Evolutionary conservation across 331 rosid genomes (phyloP).

Genomic region (Malus hybrid): DNA sequence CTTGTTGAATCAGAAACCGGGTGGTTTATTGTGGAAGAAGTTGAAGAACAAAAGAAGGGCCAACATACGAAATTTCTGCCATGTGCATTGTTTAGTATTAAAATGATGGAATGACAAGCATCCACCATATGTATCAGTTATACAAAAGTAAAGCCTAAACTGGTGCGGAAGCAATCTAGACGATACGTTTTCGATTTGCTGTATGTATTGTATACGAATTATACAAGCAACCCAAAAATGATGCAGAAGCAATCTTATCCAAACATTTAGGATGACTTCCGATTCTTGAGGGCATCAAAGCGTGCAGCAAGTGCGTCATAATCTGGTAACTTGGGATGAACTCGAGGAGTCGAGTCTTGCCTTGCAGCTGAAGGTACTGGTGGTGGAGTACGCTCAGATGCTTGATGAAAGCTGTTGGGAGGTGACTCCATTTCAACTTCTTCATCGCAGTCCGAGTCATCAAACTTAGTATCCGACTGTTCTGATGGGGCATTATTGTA

Average conservation of each 20-base stretch:
- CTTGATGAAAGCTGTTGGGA: conserved; percentile 18
- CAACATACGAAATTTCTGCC: background rate
- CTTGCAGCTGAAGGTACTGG: conserved; percentile 37
- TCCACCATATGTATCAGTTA: background rate
- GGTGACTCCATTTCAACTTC: conserved; percentile 52
- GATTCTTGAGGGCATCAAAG: conserved; percentile 69
- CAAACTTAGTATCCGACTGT: conserved; percentile 65
- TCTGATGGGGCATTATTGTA: conserved; percentile 51
- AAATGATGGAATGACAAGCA: background rate
- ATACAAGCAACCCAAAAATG: background rate
- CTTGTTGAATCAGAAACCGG: background rate
- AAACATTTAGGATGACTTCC: background rate
- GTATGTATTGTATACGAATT: background rate
- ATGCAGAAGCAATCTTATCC: background rate
- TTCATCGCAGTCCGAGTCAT: conserved; percentile 79
- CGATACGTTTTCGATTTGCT: conserved; percentile 22
- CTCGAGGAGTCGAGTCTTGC: conserved; percentile 30
- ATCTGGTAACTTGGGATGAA: conserved; percentile 84
- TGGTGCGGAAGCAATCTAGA: background rate
- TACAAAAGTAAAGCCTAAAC: background rate
- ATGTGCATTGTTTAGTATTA: background rate
- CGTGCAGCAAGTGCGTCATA: conserved; percentile 81
- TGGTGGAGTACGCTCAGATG: conserved; percentile 56
- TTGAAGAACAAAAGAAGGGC: background rate
- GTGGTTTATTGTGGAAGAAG: background rate